Percentiles rank a stretch among this genome's conserved stretches.
Evolutionary conservation across 2,329 filamentous ascomycete genomes (phyloP).

Genomic region (Hypoxylon sp.): DNA sequence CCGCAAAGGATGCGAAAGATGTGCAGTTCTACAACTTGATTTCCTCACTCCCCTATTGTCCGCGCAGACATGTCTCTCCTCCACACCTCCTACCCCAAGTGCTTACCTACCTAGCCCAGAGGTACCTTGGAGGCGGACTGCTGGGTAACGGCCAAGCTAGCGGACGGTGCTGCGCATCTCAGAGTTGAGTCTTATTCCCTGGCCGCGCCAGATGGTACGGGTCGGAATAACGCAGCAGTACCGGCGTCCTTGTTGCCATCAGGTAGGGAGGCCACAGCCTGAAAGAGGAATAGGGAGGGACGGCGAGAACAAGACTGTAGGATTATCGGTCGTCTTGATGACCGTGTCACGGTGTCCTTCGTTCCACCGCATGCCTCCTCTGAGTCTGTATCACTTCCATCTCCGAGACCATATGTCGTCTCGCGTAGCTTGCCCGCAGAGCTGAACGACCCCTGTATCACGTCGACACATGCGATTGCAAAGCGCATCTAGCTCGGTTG

Average conservation of each 20-base stretch:
- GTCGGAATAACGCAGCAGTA: neutral
- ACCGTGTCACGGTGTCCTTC: slow-evolving; percentile 40
- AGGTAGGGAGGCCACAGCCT: slow-evolving; percentile 33
- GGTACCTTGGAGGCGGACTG: too few species aligned
- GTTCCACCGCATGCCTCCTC: slow-evolving; percentile 41
- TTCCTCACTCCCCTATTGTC: too few species aligned
- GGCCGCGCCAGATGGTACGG: slow-evolving; percentile 5
- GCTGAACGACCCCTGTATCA: slow-evolving; percentile 40
- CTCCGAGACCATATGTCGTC: slow-evolving; percentile 39
- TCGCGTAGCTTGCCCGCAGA: slow-evolving; percentile 39
- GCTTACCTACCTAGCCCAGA: neutral
- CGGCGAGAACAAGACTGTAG: slow-evolving; percentile 31
- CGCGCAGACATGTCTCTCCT: too few species aligned
- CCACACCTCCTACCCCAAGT: too few species aligned
- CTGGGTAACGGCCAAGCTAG: too few species aligned
- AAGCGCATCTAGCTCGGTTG: slow-evolving; percentile 41
- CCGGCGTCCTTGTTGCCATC: neutral
- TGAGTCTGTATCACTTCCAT: slow-evolving; percentile 38
- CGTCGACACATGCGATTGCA: slow-evolving; percentile 37
- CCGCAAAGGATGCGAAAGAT: slow-evolving; percentile 29
- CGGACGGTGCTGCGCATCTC: slow-evolving; percentile 4
- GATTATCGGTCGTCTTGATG: slow-evolving; percentile 33
- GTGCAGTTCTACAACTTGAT: too few species aligned
- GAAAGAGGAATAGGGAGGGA: slow-evolving; percentile 20
- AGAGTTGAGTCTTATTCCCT: slow-evolving; percentile 11